Conservation (phyloP, 371 early-diverging fungal genomes). For the Nematocida parisii region DNA sequence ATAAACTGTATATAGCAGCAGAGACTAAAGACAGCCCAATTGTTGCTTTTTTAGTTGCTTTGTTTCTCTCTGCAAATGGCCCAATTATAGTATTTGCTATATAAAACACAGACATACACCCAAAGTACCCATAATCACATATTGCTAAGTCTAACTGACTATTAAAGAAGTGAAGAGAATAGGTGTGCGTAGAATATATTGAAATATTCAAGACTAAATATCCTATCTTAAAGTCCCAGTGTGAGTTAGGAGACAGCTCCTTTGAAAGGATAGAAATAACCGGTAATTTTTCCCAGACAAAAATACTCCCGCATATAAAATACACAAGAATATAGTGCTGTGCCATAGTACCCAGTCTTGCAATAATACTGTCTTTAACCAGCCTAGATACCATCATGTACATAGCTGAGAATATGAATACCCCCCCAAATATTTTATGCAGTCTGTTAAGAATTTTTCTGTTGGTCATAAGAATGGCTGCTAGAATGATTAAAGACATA, state of each 20-base stretch:
- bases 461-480: neutral
- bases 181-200: constrained; percentile 55
- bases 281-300: constrained; percentile 28
- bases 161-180: constrained; percentile 31
- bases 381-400: constrained; percentile 1
- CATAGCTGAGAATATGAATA: neutral
- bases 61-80: constrained; percentile 25
- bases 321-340: constrained; percentile 30
- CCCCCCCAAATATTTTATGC: constrained; percentile 4
- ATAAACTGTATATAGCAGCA: constrained; percentile 28
- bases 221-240: constrained; percentile 44
- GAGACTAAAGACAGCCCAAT: constrained; percentile 14
- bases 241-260: constrained; percentile 42
- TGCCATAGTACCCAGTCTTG: neutral
- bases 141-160: constrained; percentile 23
- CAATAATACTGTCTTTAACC: neutral
- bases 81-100: constrained; percentile 28
- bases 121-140: constrained; percentile 40
- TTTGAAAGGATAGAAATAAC: constrained; percentile 33
- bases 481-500: constrained; percentile 5
- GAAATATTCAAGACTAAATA: constrained; percentile 40
- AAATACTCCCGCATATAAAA: constrained; percentile 23
- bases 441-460: neutral
- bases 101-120: constrained; percentile 38
- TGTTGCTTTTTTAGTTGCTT: constrained; percentile 33